Evolutionary conservation across 2,329 filamentous ascomycete species (phyloP), one percentile per base, ranked within the genome.

Genomic region (Colletotrichum higginsianum): DNA sequence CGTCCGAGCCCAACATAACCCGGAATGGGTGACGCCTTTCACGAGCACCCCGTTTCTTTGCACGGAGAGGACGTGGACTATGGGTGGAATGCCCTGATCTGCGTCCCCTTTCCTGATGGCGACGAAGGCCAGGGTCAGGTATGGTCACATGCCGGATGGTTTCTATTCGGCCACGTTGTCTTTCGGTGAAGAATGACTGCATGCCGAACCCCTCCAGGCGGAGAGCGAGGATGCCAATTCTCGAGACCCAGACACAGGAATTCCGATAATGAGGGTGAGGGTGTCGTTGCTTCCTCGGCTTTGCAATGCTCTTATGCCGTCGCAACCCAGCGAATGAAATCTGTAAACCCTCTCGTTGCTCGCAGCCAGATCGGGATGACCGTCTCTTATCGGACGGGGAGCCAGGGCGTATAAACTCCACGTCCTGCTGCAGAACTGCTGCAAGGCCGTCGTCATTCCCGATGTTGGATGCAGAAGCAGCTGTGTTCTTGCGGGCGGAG

Each of bases 121-220:
- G 35, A 21, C 44, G 38, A 23, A 62, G 57, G 38, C 38, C 40
- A 18, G 15, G 57, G 47, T n/a, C 52, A 26, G 38, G 52, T 8
- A 30, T 47, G 50, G 35, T 58, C 57, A 58, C 35, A 67, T 52
- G 63, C 40, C 46, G 49, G 47, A 58, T 67, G 63, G 64, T 26
- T 40, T 50, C 44, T 38, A 62, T 50, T 58, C 35, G 35, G 57
- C 64, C 68, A 71, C 64, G 57, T 71, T 61, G 5, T 40, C 56
- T 38, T 38, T 52, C 64, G 68, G 57, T 62, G 56, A 71, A 67
- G 44, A 71, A 67, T 62, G 68, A 58, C 64, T 71, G 68, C 68
- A 71, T 71, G 57, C 12, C 21, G 40, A 16, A 42, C 18, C 18
- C n/a, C 57, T 2, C 16, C 57, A 38, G 47, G 13, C 13, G 52